Percentiles rank a stretch among this genome's conserved stretches.
phyloP scores from a whole-genome alignment of 1,139 yeast genomes.

The Protomyces lactucae-debilis region DNA sequence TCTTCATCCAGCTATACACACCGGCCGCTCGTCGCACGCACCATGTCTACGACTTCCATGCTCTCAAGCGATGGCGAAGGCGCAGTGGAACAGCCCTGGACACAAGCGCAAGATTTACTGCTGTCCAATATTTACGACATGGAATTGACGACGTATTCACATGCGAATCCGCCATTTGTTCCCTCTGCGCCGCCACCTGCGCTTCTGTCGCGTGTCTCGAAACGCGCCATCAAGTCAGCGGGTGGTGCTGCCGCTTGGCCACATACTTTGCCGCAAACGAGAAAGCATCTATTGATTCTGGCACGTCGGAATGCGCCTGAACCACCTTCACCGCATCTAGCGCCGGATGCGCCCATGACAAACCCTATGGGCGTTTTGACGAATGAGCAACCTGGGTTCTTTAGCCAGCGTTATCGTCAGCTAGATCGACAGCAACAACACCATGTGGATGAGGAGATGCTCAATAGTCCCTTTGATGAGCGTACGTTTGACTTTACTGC shows the following conservation, averaged over 20 bases:
- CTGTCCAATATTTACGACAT: conserved; percentile 5
- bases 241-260: conserved; percentile 9
- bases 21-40: conserved; percentile 16
- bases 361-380: conserved; percentile 19
- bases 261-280: conserved; percentile 19
- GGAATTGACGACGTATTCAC: conserved; percentile 18
- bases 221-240: conserved; percentile 13
- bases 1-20: conserved; percentile 19
- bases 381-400: conserved; percentile 4
- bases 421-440: not conserved
- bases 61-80: conserved; percentile 23
- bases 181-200: conserved; percentile 24
- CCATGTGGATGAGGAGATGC: not conserved
- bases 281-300: conserved; percentile 14
- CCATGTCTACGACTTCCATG: conserved; percentile 25
- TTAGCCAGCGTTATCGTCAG: conserved; percentile 2
- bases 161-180: conserved; percentile 21
- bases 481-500: conserved; percentile 21
- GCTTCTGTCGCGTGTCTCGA: conserved; percentile 10
- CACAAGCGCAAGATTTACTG: conserved; percentile 12
- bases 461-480: conserved; percentile 21
- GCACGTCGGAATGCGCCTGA: conserved; percentile 22
- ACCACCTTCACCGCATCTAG: conserved; percentile 16
- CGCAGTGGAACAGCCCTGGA: conserved; percentile 3
- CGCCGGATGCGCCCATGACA: conserved; percentile 8